A percentile compares a stretch with the other conserved stretches of the same genome.
Evolutionary conservation across 208 protist genomes (phyloP).

Genomic region (Angomonas deanei): DNA sequence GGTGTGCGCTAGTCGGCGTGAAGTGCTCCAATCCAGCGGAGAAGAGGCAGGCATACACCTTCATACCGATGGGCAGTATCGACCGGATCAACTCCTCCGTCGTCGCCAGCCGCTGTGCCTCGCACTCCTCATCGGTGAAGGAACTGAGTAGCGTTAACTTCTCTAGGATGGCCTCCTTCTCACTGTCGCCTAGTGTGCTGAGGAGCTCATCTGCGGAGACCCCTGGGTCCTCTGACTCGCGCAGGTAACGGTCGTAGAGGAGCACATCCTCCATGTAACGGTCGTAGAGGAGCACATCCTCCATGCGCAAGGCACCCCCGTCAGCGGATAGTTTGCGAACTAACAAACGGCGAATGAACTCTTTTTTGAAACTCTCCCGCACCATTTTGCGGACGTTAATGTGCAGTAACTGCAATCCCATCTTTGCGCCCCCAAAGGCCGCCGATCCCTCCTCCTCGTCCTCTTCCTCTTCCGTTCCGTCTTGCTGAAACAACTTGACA

Average conservation of each 20-base stretch:
- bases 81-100: slow-evolving; percentile 9
- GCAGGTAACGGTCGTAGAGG: slow-evolving; percentile 14
- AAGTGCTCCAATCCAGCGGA: slow-evolving; percentile 38
- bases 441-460: neutral
- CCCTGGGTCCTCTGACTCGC: neutral
- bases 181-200: neutral
- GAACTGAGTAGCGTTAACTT: slow-evolving; percentile 11
- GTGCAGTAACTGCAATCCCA: slow-evolving; percentile 25
- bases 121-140: neutral
- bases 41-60: slow-evolving; percentile 64
- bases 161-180: slow-evolving; percentile 7
- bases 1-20: slow-evolving; percentile 8
- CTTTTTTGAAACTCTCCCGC: slow-evolving; percentile 18
- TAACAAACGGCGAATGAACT: slow-evolving; percentile 33
- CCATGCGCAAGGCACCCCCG: slow-evolving; percentile 9
- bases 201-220: neutral
- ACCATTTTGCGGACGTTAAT: slow-evolving; percentile 18
- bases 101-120: neutral
- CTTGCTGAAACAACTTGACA: slow-evolving; percentile 7
- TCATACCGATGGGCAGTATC: slow-evolving; percentile 42
- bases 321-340: slow-evolving; percentile 6
- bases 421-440: neutral
- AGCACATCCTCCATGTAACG: slow-evolving; percentile 18
- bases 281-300: slow-evolving; percentile 21
- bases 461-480: neutral